Evolutionary conservation across 371 early-diverging fungal species (phyloP), one percentile per base, ranked within the genome.

Genomic region (Rhizopus arrhizus): DNA sequence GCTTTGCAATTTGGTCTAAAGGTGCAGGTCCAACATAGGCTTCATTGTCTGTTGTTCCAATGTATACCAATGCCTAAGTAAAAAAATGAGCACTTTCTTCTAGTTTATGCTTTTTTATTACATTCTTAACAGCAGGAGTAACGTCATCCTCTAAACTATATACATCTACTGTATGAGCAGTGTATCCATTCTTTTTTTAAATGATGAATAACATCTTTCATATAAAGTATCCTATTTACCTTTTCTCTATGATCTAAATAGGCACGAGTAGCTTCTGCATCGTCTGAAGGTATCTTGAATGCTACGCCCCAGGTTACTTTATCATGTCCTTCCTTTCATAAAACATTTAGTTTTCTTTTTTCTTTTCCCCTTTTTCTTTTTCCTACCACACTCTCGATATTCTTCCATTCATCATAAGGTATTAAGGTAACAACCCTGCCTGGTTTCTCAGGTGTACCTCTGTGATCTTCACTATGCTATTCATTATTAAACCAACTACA

Each of bases 401-500:
- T 58, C 36, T 75, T 68, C 83, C 85, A 86, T 62, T 92, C 89
- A 28, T 84, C 80, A 49, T 69, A 70, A 1, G 91, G 89, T 11
- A 97, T 82, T 40, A 97, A 71, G 3, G 97, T 95, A 7, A 94
- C 94, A 0, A 97, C 96, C 38, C 95, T 81, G 13, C 97, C 97
- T 0, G 95, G 96, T 7, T 78, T 70, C 35, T 83, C 84, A 7
- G 85, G 86, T 2, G 93, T 93, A 5, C 96, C 97, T 29, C 97
- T 85, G 77, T 97, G 97, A 73, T 97, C 97, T 56, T 85, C 89
- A 53, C 90, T 90, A 38, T 89, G 85, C 82, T 84, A 65, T 34
- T 33, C 15, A 2, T 13, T 48, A 22, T 32, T 22, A 22, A 22
- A 22, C 22, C 2, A 22, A 22, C 22, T 22, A 22, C 2, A 22